Conservation (phyloP, 345 rosid genomes). For the Eucalyptus pauciflora region DNA sequence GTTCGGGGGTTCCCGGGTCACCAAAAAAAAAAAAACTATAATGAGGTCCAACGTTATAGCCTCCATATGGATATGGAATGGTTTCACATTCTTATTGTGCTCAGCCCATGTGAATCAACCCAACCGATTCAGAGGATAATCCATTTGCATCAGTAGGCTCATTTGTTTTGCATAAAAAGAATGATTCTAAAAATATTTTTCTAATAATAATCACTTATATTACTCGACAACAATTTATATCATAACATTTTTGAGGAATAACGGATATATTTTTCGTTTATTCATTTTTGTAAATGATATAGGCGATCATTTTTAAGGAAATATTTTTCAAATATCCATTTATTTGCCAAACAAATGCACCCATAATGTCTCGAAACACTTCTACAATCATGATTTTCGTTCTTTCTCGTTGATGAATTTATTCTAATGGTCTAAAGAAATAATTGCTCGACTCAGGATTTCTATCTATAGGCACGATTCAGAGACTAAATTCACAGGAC, state of each 20-base stretch:
- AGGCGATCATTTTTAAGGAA: too few species aligned
- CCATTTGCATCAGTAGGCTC: rapidly evolving
- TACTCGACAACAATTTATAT: not conserved
- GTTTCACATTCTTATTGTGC: not conserved
- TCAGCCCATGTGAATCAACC: not conserved
- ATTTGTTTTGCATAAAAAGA: not conserved
- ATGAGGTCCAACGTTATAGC: not conserved
- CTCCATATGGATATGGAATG: not conserved
- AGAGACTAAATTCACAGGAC: not conserved
- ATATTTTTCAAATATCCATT: too few species aligned
- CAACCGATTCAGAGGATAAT: not conserved
- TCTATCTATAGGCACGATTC: not conserved
- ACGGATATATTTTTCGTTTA: rapidly evolving
- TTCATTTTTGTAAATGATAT: too few species aligned
- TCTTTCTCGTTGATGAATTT: not conserved
- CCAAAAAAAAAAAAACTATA: too few species aligned
- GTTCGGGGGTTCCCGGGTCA: too few species aligned
- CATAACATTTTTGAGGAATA: rapidly evolving
- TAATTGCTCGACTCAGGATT: not conserved
- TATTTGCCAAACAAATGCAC: too few species aligned
- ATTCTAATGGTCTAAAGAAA: not conserved
- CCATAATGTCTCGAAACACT: not conserved
- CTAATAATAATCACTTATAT: too few species aligned
- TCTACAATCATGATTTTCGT: not conserved
- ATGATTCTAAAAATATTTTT: too few species aligned